Conservation (phyloP, 2,329 filamentous ascomycete species). For the Fusarium cicatricum region DNA sequence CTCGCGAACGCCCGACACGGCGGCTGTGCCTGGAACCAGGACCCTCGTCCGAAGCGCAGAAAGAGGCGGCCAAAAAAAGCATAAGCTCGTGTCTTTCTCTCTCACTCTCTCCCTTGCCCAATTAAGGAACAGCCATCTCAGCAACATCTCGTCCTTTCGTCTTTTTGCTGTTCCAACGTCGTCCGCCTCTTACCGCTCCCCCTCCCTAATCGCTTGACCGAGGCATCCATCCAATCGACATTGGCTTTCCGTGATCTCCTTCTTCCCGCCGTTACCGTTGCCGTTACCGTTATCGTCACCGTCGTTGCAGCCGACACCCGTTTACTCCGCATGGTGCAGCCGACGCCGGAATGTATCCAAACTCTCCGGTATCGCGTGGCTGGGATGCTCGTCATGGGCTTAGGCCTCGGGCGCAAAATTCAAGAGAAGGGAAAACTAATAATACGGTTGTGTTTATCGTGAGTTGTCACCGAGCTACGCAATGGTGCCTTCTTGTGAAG, state of each 20-base stretch:
- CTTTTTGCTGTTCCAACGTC: slow-evolving; percentile 9
- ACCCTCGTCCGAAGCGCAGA: slow-evolving; percentile 21
- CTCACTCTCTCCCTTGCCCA: not conserved
- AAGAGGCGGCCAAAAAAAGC: slow-evolving; percentile 1
- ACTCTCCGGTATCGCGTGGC: slow-evolving; percentile 31
- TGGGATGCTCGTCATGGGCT: slow-evolving; percentile 27
- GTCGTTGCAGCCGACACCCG: slow-evolving; percentile 10
- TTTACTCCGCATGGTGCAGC: slow-evolving; percentile 28
- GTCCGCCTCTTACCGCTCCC: slow-evolving; percentile 17
- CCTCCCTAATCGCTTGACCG: not conserved
- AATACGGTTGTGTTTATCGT: slow-evolving; percentile 37
- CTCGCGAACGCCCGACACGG: slow-evolving; percentile 29
- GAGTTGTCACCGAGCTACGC: slow-evolving; percentile 15
- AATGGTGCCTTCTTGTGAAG: not conserved
- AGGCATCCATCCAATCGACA: slow-evolving; percentile 15
- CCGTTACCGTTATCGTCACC: slow-evolving; percentile 4
- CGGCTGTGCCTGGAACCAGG: slow-evolving; percentile 39
- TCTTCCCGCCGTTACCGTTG: slow-evolving; percentile 14
- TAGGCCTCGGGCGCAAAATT: slow-evolving; percentile 10
- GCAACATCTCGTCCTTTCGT: not conserved
- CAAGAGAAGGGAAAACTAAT: slow-evolving; percentile 9
- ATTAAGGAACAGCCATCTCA: not conserved
- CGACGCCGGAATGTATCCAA: slow-evolving; percentile 34
- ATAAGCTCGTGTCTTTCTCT: slow-evolving; percentile 3
- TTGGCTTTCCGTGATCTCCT: slow-evolving; percentile 5